Conservation (phyloP, 176 grass and related monocot genomes). For the Oryza coarctata region DNA sequence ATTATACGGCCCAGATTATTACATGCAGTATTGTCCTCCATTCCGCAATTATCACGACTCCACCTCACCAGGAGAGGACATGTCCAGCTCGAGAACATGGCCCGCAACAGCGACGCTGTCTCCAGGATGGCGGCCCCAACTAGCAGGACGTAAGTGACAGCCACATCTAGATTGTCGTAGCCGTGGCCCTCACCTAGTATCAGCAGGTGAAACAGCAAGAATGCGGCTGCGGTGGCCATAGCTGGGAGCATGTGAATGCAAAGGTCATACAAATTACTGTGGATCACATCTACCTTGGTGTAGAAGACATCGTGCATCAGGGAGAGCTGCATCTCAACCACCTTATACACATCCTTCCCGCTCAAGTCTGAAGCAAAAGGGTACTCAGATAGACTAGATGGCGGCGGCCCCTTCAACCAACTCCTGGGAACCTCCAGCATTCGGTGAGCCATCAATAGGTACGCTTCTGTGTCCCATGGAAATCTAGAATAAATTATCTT, state of each 20-base stretch:
- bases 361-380: not conserved
- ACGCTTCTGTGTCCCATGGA: not conserved
- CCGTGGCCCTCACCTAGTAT: no score
- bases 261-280: not conserved
- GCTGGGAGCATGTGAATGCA: not conserved
- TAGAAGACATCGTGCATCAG: constrained; percentile 14
- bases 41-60: no score
- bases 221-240: not conserved
- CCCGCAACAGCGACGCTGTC: not conserved
- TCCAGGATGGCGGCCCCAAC: constrained; percentile 30
- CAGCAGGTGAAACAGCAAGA: constrained; percentile 5
- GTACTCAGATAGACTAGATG: no score
- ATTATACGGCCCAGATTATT: not conserved
- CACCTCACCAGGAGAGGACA: not conserved
- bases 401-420: not conserved
- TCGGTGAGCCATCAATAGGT: not conserved
- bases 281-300: not conserved
- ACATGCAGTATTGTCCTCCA: no score
- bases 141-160: constrained; percentile 26
- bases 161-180: not conserved
- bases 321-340: not conserved
- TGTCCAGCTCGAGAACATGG: constrained; percentile 23
- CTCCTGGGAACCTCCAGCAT: not conserved
- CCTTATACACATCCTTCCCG: not conserved
- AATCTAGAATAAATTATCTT: not conserved